Base-by-base conservation (phyloP, 1,284 basidiomycete genomes). In the Ceratorhiza oryzae-sativae region DNA sequence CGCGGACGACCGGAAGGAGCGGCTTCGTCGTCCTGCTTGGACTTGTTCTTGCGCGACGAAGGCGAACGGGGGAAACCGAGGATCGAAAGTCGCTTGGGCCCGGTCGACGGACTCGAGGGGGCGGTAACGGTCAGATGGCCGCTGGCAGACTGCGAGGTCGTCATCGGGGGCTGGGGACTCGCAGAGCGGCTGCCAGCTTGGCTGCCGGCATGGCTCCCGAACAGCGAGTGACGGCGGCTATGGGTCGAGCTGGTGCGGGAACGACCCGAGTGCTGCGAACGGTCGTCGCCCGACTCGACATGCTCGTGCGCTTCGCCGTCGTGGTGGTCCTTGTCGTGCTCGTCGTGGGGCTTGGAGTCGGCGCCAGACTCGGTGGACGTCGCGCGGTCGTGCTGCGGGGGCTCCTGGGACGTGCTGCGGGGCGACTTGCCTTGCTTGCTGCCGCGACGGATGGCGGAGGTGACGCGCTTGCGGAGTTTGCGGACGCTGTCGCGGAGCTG, bases 401-500 rank as follows among this genome's bases (percentile, higher is more conserved):
- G 23, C 3, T 61, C 60, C 36, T 63, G 25, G 18, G 62, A 65
- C 36, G 36, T 12, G 32, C 36, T 53, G 10, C 62, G n/a, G n/a
- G n/a, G 46, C 9, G 46, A 51, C 48, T 65, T 65, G 46, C 45
- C 48, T 20, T 34, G 20, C 62, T 65, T 65, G 46, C 42, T 49
- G 32, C 62, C 46, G 25, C 62, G 62, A 13, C 62, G 62, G 13
- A 65, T 65, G 13, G 53, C 62, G 12, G 62, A 65, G 12, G 53
- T 48, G 18, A 65, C 48, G 30, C 62, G 62, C 32, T 65, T 65
- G 30, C 62, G 62, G 3, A 65, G 51, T 32, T 65, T 65, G 34
- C 62, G 62, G 13, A 53, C 48, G 62, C 62, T 65, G 46, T 65
- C 62, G n/a, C 62, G 25, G 27, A 65, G 62, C 62, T 65, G 46